Evolutionary conservation across 2,329 filamentous ascomycete genomes (phyloP).

Genomic region (Rhynchosporium agropyri): DNA sequence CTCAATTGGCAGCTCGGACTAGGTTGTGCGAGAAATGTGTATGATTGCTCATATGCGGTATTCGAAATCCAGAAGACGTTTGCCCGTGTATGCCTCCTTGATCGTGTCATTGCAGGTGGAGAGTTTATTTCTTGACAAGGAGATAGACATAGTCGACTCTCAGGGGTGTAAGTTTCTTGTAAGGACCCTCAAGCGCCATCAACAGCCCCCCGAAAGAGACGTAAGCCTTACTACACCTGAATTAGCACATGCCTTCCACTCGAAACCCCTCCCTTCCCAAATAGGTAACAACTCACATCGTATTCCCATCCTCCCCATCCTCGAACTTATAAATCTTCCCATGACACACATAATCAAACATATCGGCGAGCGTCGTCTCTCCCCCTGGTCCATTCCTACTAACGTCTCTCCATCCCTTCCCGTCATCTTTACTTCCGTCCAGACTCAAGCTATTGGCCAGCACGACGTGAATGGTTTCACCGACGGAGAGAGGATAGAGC

Average conservation of each 20-base stretch:
- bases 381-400: constrained; percentile 54
- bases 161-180: constrained; percentile 90
- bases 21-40: neutral
- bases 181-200: constrained; percentile 88
- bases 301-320: constrained; percentile 76
- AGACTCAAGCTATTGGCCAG: constrained; percentile 84
- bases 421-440: constrained; percentile 79
- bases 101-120: neutral
- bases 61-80: neutral
- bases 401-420: constrained; percentile 80
- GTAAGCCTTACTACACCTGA: constrained; percentile 75
- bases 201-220: constrained; percentile 91
- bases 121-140: constrained; percentile 79
- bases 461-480: constrained; percentile 78
- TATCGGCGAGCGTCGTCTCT: constrained; percentile 69
- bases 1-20: neutral
- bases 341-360: constrained; percentile 86
- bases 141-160: constrained; percentile 94
- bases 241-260: constrained; percentile 10
- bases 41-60: neutral
- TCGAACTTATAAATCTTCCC: constrained; percentile 90
- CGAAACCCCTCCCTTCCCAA: neutral
- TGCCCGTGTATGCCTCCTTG: neutral
- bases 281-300: constrained; percentile 66
- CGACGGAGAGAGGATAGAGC: constrained; percentile 75